Evolutionary conservation across 129 eudicot species (phyloP).

Genomic region (Pittosporum tobira): DNA sequence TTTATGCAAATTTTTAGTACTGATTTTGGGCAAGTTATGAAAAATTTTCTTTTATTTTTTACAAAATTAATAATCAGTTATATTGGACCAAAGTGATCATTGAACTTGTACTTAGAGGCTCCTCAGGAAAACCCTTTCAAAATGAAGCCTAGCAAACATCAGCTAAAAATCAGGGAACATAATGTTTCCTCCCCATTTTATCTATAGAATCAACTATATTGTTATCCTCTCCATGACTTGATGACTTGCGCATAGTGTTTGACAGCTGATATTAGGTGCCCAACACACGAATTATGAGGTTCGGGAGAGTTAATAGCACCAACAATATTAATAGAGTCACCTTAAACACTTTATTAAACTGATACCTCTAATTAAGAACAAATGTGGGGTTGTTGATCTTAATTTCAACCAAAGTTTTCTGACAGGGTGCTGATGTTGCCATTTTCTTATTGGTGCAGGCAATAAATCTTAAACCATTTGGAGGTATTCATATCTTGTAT

Average conservation of each 20-base stretch:
- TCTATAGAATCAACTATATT: not conserved
- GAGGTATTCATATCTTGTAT: constrained; percentile 56
- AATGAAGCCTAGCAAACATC: not conserved
- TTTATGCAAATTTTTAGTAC: not conserved
- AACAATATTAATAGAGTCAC: too few species aligned
- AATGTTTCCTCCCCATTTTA: not conserved
- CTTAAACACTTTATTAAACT: too few species aligned
- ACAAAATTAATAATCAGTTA: not conserved
- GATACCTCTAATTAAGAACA: too few species aligned
- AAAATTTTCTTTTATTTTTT: not conserved
- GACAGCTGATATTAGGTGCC: too few species aligned
- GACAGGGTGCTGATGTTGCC: constrained; percentile 7
- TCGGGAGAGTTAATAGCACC: too few species aligned
- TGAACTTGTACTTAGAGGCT: too few species aligned
- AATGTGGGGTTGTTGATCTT: not conserved
- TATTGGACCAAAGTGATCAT: too few species aligned
- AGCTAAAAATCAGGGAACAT: not conserved
- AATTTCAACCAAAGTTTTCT: not conserved
- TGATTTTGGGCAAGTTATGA: too few species aligned
- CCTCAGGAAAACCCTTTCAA: too few species aligned
- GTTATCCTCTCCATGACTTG: too few species aligned
- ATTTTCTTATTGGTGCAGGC: constrained; percentile 49
- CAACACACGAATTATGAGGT: too few species aligned
- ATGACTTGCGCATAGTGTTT: too few species aligned
- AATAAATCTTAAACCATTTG: constrained; percentile 58